Conservation (phyloP, 163 green algal genomes). For the Prototheca wickerhamii region DNA sequence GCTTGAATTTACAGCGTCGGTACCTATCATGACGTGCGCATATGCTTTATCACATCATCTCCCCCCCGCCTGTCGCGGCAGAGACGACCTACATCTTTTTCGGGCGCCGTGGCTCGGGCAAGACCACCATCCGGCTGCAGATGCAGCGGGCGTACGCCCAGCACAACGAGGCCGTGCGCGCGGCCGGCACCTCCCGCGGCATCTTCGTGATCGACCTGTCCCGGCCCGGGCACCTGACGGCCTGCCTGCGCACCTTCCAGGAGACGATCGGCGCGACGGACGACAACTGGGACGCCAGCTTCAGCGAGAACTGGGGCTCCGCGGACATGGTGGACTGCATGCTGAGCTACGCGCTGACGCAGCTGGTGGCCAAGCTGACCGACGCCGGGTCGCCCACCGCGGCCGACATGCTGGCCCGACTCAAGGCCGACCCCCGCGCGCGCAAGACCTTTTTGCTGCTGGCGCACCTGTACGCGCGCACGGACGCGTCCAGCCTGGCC, state of each 20-base stretch:
- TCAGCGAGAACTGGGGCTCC: constrained; percentile 56
- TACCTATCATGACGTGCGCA: background rate
- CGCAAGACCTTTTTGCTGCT: constrained; percentile 69
- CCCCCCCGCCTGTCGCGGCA: background rate
- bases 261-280: constrained; percentile 42
- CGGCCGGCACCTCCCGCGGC: constrained; percentile 36
- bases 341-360: constrained; percentile 58
- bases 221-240: constrained; percentile 67
- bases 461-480: constrained; percentile 66
- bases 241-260: constrained; percentile 68
- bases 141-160: constrained; percentile 62
- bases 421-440: constrained; percentile 34
- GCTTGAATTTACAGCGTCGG: background rate
- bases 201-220: constrained; percentile 74
- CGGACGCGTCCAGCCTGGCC: constrained; percentile 51
- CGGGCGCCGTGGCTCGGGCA: constrained; percentile 63
- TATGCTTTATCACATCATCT: background rate
- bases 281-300: constrained; percentile 72
- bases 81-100: constrained; percentile 91
- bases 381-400: constrained; percentile 23
- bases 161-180: constrained; percentile 43
- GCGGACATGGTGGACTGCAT: constrained; percentile 80
- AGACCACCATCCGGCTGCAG: constrained; percentile 74
- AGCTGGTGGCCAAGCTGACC: constrained; percentile 52
- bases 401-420: constrained; percentile 33